These are phyloP conservation scores for Serpula lacrymans DNA, from an alignment of 768 basidiomycete genomes.

Conservation along the genomic window DNA sequence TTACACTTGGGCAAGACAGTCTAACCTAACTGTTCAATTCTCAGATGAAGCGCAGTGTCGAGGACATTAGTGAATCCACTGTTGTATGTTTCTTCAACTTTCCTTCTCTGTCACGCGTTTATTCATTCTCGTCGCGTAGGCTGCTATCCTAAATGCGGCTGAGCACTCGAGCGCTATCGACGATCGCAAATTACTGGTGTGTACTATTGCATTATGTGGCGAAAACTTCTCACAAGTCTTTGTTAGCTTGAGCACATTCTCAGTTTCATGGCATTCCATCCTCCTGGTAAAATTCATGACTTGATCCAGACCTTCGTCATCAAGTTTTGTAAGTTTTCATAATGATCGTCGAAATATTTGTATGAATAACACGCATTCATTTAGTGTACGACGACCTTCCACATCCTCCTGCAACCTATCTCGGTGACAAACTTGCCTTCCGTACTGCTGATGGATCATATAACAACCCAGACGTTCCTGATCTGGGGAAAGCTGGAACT, in stretches of 20 bases:
- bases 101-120: background rate
- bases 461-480: conserved; percentile 70
- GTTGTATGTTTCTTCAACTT: conserved; percentile 13
- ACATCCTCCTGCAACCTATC: conserved; percentile 71
- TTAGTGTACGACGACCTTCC: conserved; percentile 79
- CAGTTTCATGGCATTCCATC: conserved; percentile 56
- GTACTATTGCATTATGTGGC: conserved; percentile 18
- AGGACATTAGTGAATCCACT: conserved; percentile 26
- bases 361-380: too few species aligned
- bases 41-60: conserved; percentile 27
- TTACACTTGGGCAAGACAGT: background rate
- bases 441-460: conserved; percentile 73
- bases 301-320: conserved; percentile 37
- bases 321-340: conserved; percentile 54
- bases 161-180: conserved; percentile 61
- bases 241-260: conserved; percentile 69
- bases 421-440: conserved; percentile 62
- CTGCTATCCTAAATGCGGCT: conserved; percentile 58
- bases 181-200: conserved; percentile 73
- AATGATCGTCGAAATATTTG: too few species aligned
- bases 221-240: background rate
- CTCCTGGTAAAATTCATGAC: conserved; percentile 43
- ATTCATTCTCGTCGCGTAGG: conserved; percentile 30
- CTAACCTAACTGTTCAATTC: background rate
- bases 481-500: conserved; percentile 73